Evolutionary conservation across 1,284 basidiomycete genomes (phyloP).

Genomic region (Malassezia globosa): DNA sequence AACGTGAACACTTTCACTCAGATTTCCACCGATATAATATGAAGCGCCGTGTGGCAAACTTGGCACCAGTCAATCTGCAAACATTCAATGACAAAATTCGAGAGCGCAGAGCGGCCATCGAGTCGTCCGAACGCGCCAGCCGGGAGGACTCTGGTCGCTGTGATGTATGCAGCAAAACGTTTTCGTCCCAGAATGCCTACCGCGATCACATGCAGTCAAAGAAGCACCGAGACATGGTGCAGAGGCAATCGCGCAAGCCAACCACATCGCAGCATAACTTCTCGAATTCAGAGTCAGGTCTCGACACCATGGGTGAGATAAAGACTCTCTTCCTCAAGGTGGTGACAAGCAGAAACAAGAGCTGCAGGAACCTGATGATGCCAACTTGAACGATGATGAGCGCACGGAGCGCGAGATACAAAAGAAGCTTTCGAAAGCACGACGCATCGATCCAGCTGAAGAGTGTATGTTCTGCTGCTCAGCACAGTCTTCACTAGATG

Average conservation of each 20-base stretch:
- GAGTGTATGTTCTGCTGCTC: slow-evolving; percentile 66
- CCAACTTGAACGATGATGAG: slow-evolving; percentile 33
- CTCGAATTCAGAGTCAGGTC: background rate
- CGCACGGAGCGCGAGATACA: slow-evolving; percentile 36
- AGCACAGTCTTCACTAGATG: slow-evolving; percentile 52
- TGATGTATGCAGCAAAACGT: slow-evolving; percentile 60
- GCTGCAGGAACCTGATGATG: slow-evolving; percentile 27
- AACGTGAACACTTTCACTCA: slow-evolving; percentile 79
- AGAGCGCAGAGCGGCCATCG: slow-evolving; percentile 20
- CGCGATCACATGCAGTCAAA: slow-evolving; percentile 75
- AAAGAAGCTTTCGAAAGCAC: slow-evolving; percentile 33
- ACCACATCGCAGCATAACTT: background rate
- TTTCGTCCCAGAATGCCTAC: slow-evolving; percentile 80
- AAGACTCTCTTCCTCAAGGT: background rate
- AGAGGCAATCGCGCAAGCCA: slow-evolving; percentile 48
- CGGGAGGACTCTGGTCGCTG: slow-evolving; percentile 9
- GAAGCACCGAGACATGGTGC: slow-evolving; percentile 74
- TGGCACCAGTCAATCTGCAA: slow-evolving; percentile 69
- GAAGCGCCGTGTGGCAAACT: slow-evolving; percentile 81
- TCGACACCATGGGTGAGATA: background rate
- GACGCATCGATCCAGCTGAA: slow-evolving; percentile 32
- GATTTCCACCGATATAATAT: slow-evolving; percentile 98
- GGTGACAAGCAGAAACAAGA: slow-evolving; percentile 14
- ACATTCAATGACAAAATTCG: slow-evolving; percentile 85
- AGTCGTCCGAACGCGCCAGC: slow-evolving; percentile 2